phyloP scores from a whole-genome alignment of 306 rosid genomes.

The Sphenostylis stenocarpa region DNA sequence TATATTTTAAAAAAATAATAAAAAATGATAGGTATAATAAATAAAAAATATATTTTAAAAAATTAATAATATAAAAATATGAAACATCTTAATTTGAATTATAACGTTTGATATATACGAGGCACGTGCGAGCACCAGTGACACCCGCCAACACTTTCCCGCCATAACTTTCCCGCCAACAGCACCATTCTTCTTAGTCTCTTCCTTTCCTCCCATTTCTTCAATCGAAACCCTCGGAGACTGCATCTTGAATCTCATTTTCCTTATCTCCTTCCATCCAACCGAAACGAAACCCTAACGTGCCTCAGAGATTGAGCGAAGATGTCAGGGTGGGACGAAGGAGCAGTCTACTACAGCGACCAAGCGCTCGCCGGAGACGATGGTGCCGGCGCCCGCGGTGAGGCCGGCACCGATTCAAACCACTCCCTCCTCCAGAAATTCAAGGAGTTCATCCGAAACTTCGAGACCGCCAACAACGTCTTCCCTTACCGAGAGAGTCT shows the following conservation, averaged over 20 bases:
- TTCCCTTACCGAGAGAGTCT: constrained; percentile 87
- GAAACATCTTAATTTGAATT: too few relatives aligned
- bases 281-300: constrained; percentile 22
- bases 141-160: not conserved
- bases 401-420: constrained; percentile 45
- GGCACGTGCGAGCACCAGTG: not conserved
- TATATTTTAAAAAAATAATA: too few relatives aligned
- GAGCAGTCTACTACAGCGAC: constrained; percentile 91
- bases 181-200: not conserved
- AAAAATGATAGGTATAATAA: too few relatives aligned
- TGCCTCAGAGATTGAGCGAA: constrained; percentile 6
- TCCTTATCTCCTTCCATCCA: not conserved
- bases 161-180: constrained; percentile 37
- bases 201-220: not conserved
- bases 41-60: too few relatives aligned
- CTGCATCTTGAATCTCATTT: too few relatives aligned
- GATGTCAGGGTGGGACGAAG: constrained; percentile 99
- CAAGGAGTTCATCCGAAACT: constrained; percentile 92
- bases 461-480: constrained; percentile 65
- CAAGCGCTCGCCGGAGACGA: constrained; percentile 88
- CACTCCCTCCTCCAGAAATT: constrained; percentile 78
- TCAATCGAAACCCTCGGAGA: not conserved
- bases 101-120: too few relatives aligned
- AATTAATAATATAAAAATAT: too few relatives aligned
- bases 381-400: constrained; percentile 45